Evolutionary conservation across 2,329 filamentous ascomycete species (phyloP).

Genomic region (Blastomyces gilchristii): DNA sequence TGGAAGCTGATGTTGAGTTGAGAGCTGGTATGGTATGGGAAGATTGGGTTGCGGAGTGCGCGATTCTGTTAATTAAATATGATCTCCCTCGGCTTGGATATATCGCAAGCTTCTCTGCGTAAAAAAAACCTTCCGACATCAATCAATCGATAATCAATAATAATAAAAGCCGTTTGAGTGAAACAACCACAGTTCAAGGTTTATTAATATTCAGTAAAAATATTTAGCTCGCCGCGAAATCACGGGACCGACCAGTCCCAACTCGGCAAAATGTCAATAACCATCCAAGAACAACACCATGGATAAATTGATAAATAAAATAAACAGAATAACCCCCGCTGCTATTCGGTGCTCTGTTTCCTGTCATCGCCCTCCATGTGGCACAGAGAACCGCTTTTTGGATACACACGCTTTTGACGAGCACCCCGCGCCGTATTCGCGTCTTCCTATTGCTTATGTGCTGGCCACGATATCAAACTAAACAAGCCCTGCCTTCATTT

Average conservation of each 20-base stretch:
- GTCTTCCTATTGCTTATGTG: not conserved
- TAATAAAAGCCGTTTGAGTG: not conserved
- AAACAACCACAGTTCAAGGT: not conserved
- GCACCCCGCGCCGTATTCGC: not conserved
- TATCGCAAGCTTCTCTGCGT: not conserved
- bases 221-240: not conserved
- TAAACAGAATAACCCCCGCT: not conserved
- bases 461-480: slow-evolving; percentile 1
- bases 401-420: slow-evolving; percentile 4
- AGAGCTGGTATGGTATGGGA: not conserved
- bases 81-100: not conserved
- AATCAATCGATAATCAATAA: not conserved
- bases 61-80: not conserved
- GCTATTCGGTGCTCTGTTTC: not conserved
- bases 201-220: not conserved
- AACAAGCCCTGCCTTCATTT: not conserved
- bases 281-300: not conserved
- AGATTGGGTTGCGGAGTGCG: not conserved
- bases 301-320: too few species aligned
- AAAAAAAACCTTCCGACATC: not conserved
- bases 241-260: slow-evolving; percentile 6
- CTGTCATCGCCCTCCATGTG: slow-evolving; percentile 1
- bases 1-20: not conserved
- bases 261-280: slow-evolving; percentile 5
- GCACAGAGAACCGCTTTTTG: slow-evolving; percentile 1